Conservation (phyloP, 2,329 filamentous ascomycete species). For the Parastagonospora nodorum region DNA sequence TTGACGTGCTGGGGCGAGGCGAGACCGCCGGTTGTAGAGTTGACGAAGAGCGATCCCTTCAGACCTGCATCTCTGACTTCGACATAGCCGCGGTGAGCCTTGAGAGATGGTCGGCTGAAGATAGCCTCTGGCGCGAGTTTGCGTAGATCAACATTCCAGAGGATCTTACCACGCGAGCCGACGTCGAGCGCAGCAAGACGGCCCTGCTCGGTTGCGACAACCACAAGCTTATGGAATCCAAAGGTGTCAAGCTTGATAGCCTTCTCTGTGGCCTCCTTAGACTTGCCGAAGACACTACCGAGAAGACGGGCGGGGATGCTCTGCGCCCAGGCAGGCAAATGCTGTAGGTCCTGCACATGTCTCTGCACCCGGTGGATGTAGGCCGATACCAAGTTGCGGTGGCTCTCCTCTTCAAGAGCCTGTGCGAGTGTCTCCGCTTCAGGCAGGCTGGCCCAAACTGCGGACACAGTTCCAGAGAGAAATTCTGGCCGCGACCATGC, state of each 20-base stretch:
- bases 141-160: constrained; percentile 74
- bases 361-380: constrained; percentile 86
- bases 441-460: constrained; percentile 78
- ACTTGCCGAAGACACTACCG: constrained; percentile 57
- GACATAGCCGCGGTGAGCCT: constrained; percentile 39
- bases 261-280: constrained; percentile 61
- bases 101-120: constrained; percentile 65
- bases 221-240: constrained; percentile 83
- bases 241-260: constrained; percentile 73
- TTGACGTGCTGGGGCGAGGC: constrained; percentile 25
- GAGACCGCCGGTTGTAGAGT: constrained; percentile 39
- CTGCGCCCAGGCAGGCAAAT: constrained; percentile 75
- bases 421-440: constrained; percentile 75
- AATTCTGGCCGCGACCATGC: constrained; percentile 84
- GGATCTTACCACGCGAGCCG: constrained; percentile 71
- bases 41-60: constrained; percentile 34
- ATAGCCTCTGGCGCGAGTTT: constrained; percentile 60
- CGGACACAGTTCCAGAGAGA: constrained; percentile 77
- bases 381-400: constrained; percentile 78
- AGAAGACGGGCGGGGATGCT: constrained; percentile 71
- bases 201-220: constrained; percentile 79
- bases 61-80: constrained; percentile 36
- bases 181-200: constrained; percentile 80
- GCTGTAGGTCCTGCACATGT: constrained; percentile 76
- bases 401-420: constrained; percentile 83